phyloP scores from a whole-genome alignment of 371 early-diverging fungal genomes.

The Thermomucor indicae-seudaticae region DNA sequence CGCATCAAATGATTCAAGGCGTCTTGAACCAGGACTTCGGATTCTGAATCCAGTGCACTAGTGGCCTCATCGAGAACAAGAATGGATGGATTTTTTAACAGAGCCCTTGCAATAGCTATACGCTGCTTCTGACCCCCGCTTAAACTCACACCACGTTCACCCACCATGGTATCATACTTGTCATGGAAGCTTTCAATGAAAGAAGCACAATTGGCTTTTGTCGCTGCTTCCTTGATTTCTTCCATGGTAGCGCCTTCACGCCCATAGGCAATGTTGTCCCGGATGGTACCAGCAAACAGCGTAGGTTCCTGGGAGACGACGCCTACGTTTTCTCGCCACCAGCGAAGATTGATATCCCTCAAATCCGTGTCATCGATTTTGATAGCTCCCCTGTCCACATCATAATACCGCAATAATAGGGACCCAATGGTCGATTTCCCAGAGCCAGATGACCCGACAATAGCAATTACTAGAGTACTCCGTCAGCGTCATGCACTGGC shows the following conservation, averaged over 20 bases:
- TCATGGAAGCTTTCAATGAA: constrained; percentile 65
- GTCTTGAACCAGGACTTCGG: constrained; percentile 57
- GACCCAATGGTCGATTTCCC: constrained; percentile 75
- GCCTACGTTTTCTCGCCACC: constrained; percentile 61
- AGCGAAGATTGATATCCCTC: constrained; percentile 42
- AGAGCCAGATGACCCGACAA: constrained; percentile 68
- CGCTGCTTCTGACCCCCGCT: constrained; percentile 87
- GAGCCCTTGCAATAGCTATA: constrained; percentile 72
- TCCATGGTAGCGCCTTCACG: constrained; percentile 51
- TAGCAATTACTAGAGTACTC: constrained; percentile 28
- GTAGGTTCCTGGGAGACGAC: constrained; percentile 81
- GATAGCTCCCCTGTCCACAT: constrained; percentile 46
- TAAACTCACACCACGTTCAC: constrained; percentile 67
- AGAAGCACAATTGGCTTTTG: constrained; percentile 58
- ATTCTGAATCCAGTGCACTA: constrained; percentile 74
- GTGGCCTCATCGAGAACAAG: constrained; percentile 91
- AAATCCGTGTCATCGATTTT: constrained; percentile 59
- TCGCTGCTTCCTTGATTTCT: constrained; percentile 56
- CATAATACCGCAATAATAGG: constrained; percentile 71
- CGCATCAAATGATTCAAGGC: constrained; percentile 56
- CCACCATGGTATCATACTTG: constrained; percentile 65
- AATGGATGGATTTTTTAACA: constrained; percentile 67
- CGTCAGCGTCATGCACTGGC: no score
- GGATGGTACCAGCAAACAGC: constrained; percentile 78
- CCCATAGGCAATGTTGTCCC: constrained; percentile 76